phyloP scores from a whole-genome alignment of 2,329 filamentous ascomycete genomes.

The Alternaria postmessia region DNA sequence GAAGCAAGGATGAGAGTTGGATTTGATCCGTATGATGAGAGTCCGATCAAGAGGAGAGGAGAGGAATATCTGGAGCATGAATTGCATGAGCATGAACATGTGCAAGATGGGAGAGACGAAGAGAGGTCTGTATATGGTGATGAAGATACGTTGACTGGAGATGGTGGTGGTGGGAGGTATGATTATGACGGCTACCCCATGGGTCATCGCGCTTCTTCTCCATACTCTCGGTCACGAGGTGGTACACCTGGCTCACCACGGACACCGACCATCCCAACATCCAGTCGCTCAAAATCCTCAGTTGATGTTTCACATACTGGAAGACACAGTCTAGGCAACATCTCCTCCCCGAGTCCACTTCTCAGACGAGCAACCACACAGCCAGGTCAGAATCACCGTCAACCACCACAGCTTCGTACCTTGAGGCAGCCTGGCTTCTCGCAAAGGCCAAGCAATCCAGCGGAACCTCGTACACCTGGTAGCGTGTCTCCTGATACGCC shows the following conservation, averaged over 20 bases:
- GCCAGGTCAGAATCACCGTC: conserved; percentile 17
- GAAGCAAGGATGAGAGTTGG: conserved; percentile 70
- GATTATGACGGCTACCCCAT: conserved; percentile 45
- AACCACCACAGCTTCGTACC: conserved; percentile 28
- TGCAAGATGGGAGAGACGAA: neutral
- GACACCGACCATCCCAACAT: neutral
- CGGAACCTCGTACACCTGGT: conserved; percentile 25
- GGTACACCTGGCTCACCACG: conserved; percentile 22
- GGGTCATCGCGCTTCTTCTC: conserved; percentile 20
- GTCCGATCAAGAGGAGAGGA: conserved; percentile 69
- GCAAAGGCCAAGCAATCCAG: neutral
- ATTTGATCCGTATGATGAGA: conserved; percentile 77
- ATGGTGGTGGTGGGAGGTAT: conserved; percentile 14
- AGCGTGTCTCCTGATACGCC: conserved; percentile 38
- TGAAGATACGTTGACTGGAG: conserved; percentile 6
- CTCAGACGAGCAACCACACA: conserved; percentile 45
- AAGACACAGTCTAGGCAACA: conserved; percentile 15
- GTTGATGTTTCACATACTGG: conserved; percentile 25
- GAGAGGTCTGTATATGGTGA: neutral
- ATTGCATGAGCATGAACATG: conserved; percentile 26
- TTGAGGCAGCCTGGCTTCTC: conserved; percentile 25
- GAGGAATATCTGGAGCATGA: conserved; percentile 69
- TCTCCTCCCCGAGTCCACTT: conserved; percentile 45
- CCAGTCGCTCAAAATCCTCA: conserved; percentile 14
- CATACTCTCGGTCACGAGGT: conserved; percentile 29